Evolutionary conservation across 225 moss, liverwort and hornwort genomes (phyloP), one percentile per base, ranked within the genome.

Genomic region (Lunularia cruciata): DNA sequence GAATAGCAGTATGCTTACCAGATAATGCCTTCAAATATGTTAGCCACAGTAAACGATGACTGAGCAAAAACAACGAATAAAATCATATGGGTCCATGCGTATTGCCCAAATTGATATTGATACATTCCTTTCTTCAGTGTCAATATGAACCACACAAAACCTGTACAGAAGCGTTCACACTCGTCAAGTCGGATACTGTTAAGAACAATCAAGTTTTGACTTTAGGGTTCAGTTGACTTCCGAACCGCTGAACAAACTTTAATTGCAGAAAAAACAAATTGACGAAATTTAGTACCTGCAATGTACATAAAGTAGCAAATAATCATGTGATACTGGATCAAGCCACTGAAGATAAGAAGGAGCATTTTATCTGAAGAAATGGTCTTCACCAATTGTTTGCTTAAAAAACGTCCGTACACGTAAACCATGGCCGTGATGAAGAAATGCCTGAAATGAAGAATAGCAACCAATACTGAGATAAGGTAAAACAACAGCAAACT

Each of bases 71-170:
- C 96, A 63, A 98, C 96, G 81, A 98, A 92, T 58, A 92, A 81
- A 77, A 98, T 98, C 96, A 98, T 98, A 64, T 98, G 96, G 49
- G 90, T 91, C 96, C 96, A 98, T 22, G 96, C 96, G 82, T 85
- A 98, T 76, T 98, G 96, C 71, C 92, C 90, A 72, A 98, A 98
- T 55, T 92, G 96, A 71, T 89, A 89, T 75, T 98, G 89, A 66
- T 98, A 98, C 81, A 89, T 60, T 71, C 96, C 96, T 65, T 85
- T 90, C 70, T 92, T 92, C 47, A 98, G 79, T 23, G 92, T 88
- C 86, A 98, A 78, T 71, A 98, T 98, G 73, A 98, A 98, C 92
- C 90, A 90, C 37, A 98, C 96, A 84, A 98, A 98, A 52, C 96
- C 96, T 98, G 92, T 43, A 49, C 32, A 60, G 20, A 67, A 26